phyloP scores from a whole-genome alignment of 768 basidiomycete species.

The Rhizopogon roseolus region DNA sequence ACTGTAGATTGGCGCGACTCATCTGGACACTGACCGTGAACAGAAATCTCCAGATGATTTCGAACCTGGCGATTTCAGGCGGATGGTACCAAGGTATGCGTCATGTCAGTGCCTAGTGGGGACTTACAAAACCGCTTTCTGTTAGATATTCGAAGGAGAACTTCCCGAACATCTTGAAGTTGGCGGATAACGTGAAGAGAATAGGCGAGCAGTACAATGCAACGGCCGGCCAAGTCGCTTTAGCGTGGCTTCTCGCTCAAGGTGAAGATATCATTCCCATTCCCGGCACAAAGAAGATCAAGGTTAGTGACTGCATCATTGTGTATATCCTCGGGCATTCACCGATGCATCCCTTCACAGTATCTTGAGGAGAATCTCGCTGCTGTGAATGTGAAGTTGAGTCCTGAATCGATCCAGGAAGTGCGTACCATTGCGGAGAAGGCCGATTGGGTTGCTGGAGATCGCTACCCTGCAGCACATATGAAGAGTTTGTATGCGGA shows the following conservation, averaged over 20 bases:
- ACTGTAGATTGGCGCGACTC: neutral
- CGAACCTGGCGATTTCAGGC: conserved; percentile 21
- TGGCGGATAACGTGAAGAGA: conserved; percentile 27
- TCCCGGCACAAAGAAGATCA: conserved; percentile 34
- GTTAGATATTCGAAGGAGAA: conserved; percentile 34
- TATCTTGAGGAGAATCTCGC: conserved; percentile 43
- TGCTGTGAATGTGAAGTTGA: conserved; percentile 30
- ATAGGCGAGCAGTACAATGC: conserved; percentile 30
- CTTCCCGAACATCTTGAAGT: conserved; percentile 38
- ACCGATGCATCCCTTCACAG: conserved; percentile 13
- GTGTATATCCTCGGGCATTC: neutral
- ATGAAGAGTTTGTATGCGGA: conserved; percentile 12
- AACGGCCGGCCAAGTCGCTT: conserved; percentile 33
- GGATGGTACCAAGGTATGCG: conserved; percentile 17
- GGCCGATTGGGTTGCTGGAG: conserved; percentile 20
- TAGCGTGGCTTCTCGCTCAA: conserved; percentile 38
- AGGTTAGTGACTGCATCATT: conserved; percentile 10
- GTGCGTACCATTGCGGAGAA: conserved; percentile 31
- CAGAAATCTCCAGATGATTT: conserved; percentile 32
- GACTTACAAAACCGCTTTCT: conserved; percentile 22
- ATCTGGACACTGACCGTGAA: neutral
- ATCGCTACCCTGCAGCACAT: conserved; percentile 15
- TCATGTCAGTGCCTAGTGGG: conserved; percentile 23
- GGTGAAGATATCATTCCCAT: conserved; percentile 35
- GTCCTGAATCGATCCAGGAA: conserved; percentile 30